Conservation (phyloP, 2,329 filamentous ascomycete species). For the Sporothrix mexicana region DNA sequence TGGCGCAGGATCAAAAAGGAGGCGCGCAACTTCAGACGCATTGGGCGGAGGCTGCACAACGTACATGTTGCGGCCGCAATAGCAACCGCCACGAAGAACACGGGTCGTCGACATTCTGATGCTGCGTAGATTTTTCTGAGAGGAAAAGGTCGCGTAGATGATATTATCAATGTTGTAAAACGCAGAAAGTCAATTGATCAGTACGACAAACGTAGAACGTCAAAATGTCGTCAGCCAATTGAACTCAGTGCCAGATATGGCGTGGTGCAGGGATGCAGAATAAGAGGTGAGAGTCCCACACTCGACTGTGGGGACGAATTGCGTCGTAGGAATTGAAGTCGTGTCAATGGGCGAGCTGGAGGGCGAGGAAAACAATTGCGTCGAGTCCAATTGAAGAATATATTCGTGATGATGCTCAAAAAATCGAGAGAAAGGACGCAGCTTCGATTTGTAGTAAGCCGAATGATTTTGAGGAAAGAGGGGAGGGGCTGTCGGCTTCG, state of each 20-base stretch:
- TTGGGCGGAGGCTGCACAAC: slow-evolving; percentile 70
- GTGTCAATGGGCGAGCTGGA: neutral
- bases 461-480: neutral
- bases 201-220: neutral
- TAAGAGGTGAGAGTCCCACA: neutral
- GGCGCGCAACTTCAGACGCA: slow-evolving; percentile 62
- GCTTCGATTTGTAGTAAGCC: neutral
- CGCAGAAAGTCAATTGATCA: neutral
- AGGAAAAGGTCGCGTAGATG: too few species aligned
- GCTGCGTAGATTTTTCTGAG: neutral
- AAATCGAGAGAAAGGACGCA: neutral
- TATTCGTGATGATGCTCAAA: neutral
- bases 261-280: slow-evolving; percentile 17
- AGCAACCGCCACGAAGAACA: slow-evolving; percentile 76
- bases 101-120: slow-evolving; percentile 43
- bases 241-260: neutral
- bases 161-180: neutral
- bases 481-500: neutral
- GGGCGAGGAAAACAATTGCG: neutral
- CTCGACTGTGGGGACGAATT: slow-evolving; percentile 14
- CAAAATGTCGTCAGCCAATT: slow-evolving; percentile 1
- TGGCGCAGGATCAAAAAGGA: slow-evolving; percentile 75
- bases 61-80: slow-evolving; percentile 86
- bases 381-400: neutral
- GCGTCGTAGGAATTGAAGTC: slow-evolving; percentile 1